These are phyloP conservation scores for Rhynchosporium secalis DNA, from an alignment of 2,329 filamentous ascomycete genomes.

Conservation along the genomic window DNA sequence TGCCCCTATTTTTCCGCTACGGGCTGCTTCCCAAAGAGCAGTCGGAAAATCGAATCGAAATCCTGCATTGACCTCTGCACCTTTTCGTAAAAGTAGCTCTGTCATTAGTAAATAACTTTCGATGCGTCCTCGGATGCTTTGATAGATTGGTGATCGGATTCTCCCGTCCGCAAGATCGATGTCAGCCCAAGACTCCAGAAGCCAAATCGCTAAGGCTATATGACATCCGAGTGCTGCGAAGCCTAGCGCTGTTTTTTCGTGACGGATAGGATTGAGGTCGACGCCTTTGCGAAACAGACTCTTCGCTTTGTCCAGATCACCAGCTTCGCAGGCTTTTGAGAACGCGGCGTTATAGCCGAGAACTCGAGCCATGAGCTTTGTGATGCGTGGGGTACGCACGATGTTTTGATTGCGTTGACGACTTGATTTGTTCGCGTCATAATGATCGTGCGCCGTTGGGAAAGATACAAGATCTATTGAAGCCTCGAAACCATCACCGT, in stretches of 20 bases:
- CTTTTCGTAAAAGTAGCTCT: not conserved
- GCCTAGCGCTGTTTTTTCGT: not conserved
- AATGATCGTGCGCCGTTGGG: not conserved
- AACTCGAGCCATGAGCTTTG: not conserved
- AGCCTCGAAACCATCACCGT: not conserved
- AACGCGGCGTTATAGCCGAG: not conserved
- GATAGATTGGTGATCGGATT: not conserved
- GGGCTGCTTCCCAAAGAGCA: not conserved
- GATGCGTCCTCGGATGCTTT: not conserved
- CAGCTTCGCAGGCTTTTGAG: not conserved
- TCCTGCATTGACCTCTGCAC: not conserved
- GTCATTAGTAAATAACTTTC: not conserved
- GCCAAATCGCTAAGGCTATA: not conserved
- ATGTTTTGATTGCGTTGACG: not conserved
- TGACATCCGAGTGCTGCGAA: not conserved
- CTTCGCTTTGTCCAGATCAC: not conserved
- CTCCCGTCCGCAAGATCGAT: not conserved
- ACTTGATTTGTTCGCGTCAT: not conserved
- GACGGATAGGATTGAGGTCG: not conserved
- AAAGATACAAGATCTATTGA: not conserved
- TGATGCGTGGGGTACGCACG: not conserved
- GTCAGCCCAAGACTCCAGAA: not conserved
- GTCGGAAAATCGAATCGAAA: not conserved
- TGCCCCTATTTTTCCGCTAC: not conserved
- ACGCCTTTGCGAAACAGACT: not conserved